phyloP scores from a whole-genome alignment of 768 basidiomycete genomes.

The Gautieria morchelliformis region DNA sequence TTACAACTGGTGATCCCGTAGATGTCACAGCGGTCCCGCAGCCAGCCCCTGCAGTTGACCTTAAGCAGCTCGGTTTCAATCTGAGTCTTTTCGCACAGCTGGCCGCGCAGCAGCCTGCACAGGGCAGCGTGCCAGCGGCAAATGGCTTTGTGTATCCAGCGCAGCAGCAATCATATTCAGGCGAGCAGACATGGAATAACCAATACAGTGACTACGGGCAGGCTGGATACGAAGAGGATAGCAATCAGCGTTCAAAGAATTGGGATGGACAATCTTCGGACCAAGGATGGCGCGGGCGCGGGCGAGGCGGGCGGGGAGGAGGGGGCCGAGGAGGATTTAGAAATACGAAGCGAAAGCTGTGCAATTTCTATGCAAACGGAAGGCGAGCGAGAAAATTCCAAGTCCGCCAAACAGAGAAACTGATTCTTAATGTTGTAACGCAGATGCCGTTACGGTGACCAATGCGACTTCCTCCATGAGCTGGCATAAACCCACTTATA shows the following conservation, averaged over 20 bases:
- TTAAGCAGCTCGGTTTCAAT: conserved; percentile 34
- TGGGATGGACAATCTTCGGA: conserved; percentile 2
- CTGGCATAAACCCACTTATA: conserved; percentile 10
- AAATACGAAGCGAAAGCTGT: conserved; percentile 80
- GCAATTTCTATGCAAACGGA: conserved; percentile 86
- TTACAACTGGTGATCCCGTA: conserved; percentile 25
- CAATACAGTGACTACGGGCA: conserved; percentile 31
- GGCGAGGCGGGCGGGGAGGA: conserved; percentile 39
- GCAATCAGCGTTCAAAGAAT: conserved; percentile 13
- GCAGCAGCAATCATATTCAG: conserved; percentile 13
- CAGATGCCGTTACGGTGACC: conserved; percentile 86
- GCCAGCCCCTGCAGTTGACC: conserved; percentile 17
- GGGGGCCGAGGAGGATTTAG: conserved; percentile 55
- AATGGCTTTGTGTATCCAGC: conserved; percentile 2
- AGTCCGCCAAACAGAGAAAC: conserved; percentile 26
- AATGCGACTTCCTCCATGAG: conserved; percentile 78
- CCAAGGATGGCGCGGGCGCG: conserved; percentile 23
- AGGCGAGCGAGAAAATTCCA: conserved; percentile 59
- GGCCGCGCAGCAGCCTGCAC: conserved; percentile 34
- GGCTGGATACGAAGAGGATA: conserved; percentile 25
- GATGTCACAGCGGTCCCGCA: conserved; percentile 31
- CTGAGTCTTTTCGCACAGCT: conserved; percentile 32
- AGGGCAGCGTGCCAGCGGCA: conserved; percentile 58
- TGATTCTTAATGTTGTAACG: conserved; percentile 37
- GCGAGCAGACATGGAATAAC: conserved; percentile 32